phyloP scores from a whole-genome alignment of 164 flowering plant species.

The Aristolochia contorta region DNA sequence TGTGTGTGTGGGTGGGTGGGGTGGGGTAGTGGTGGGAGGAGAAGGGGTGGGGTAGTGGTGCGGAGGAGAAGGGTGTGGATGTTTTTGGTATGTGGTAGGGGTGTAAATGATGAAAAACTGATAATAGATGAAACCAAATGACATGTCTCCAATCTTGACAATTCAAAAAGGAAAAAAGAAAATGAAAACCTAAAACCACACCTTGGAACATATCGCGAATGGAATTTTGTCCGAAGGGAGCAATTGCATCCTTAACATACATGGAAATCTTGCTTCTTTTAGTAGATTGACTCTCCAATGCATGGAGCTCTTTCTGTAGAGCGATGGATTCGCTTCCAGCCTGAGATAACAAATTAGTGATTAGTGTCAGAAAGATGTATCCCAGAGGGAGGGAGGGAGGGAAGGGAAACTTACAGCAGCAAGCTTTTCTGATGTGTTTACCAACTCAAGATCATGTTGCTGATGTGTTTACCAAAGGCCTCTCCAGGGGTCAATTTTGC shows the following conservation, averaged over 20 bases:
- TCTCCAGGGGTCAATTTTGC: no score
- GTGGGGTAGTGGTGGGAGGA: no score
- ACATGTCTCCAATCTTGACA: no score
- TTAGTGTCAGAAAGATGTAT: neutral
- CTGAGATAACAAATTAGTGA: constrained; percentile 19
- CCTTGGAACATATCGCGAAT: constrained; percentile 45
- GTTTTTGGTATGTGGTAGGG: no score
- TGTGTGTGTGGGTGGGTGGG: no score
- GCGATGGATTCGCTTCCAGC: constrained; percentile 45
- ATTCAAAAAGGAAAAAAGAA: no score
- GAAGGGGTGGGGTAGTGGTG: no score
- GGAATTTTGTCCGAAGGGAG: constrained; percentile 34
- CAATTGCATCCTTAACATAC: constrained; percentile 43
- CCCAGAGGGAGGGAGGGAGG: neutral
- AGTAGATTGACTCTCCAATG: constrained; percentile 40
- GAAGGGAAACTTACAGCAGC: constrained; percentile 26
- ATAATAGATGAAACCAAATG: no score
- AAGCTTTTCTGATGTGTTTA: constrained; percentile 44
- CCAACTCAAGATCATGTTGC: no score
- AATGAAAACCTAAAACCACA: constrained; percentile 10
- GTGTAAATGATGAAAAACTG: no score
- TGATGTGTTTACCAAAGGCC: no score
- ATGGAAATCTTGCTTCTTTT: constrained; percentile 22
- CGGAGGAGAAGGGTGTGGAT: no score
- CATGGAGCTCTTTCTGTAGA: constrained; percentile 41